These are phyloP conservation scores for Tolypocladium tropicale DNA, from an alignment of 2,329 filamentous ascomycete species.

Conservation along the genomic window DNA sequence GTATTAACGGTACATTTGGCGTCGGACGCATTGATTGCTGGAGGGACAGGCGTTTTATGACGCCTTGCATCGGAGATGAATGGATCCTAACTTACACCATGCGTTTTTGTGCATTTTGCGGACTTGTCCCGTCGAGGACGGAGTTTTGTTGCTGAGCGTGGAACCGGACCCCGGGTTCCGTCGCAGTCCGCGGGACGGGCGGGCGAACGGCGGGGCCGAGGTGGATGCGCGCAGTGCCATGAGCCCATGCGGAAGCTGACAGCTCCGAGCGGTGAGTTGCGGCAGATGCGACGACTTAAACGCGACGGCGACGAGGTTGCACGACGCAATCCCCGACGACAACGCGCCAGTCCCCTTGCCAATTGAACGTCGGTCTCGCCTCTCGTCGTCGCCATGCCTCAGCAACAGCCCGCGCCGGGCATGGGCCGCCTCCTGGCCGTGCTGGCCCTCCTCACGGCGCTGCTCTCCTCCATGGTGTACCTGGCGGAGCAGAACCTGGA, in stretches of 20 bases:
- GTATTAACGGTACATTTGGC: background rate
- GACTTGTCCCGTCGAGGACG: background rate
- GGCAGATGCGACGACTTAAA: slow-evolving; percentile 10
- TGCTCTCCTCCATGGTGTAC: slow-evolving; percentile 44
- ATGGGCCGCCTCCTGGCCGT: slow-evolving; percentile 32
- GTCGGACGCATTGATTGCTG: background rate
- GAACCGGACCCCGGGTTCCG: background rate
- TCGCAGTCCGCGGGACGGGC: background rate
- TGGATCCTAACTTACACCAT: background rate
- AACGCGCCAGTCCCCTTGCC: background rate
- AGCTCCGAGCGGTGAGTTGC: slow-evolving; percentile 16
- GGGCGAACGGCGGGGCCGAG: background rate
- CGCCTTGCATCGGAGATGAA: background rate
- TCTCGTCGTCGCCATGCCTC: background rate
- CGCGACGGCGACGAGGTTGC: background rate
- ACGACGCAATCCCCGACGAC: background rate
- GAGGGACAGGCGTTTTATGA: background rate
- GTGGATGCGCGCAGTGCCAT: slow-evolving; percentile 1
- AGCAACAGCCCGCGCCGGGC: slow-evolving; percentile 2
- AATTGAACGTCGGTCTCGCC: background rate
- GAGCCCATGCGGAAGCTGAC: slow-evolving; percentile 13
- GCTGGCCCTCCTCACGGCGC: slow-evolving; percentile 41
- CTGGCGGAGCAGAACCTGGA: slow-evolving; percentile 48
- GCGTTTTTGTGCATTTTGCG: background rate
- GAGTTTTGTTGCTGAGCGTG: background rate